Base-by-base conservation (phyloP, 2,329 filamentous ascomycete species). In the Metarhizium robertsii region DNA sequence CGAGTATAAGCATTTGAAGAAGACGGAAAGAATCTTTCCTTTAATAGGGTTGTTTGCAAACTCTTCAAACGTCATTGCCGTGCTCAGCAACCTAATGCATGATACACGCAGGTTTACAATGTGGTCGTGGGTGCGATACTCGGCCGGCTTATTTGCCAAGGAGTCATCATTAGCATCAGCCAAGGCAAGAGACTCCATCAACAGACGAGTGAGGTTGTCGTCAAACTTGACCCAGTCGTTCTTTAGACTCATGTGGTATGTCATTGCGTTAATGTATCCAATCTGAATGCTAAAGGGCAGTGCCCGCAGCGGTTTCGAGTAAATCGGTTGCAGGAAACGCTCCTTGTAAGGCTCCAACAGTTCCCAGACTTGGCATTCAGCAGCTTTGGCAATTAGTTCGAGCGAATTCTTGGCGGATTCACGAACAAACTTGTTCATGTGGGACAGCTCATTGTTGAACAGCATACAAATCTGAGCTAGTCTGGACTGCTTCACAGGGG, bases 1-100 rank as follows among this genome's bases (percentile, higher is more conserved):
- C 0, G 90, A 92, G 69, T 99, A 99, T 1, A 99, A 77, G 42
- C 90, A 95, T 67, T 96, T 97, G 80, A 99, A 99, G 74, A 99
- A 99, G 1, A 97, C 91, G 0, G 89, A 85, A 18, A 99, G 92
- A 50, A 97, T 95, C 65, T 83, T 84, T 1, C 75, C 79, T 53
- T 85, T 76, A 0, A 82, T 85, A 0, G 81, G 65, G 1, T 82
- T 85, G 54, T 89, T 90, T 58, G 86, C 86, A 67, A 96, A 97
- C 38, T 96, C 92, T 5, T 92, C 88, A 66, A 96, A 94, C 47
- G 85, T 83, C 81, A 97, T 96, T 0, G 94, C 94, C 57, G 90
- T 95, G 52, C 91, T 96, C 42, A 99, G 75, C 43, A 99, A 85
- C 58, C 87, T 90, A 65, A 99, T 90, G 64, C 95, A 99, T 10